Base-by-base conservation (phyloP, 495 filamentous ascomycete genomes). In the Saxophila tyrrhenica region DNA sequence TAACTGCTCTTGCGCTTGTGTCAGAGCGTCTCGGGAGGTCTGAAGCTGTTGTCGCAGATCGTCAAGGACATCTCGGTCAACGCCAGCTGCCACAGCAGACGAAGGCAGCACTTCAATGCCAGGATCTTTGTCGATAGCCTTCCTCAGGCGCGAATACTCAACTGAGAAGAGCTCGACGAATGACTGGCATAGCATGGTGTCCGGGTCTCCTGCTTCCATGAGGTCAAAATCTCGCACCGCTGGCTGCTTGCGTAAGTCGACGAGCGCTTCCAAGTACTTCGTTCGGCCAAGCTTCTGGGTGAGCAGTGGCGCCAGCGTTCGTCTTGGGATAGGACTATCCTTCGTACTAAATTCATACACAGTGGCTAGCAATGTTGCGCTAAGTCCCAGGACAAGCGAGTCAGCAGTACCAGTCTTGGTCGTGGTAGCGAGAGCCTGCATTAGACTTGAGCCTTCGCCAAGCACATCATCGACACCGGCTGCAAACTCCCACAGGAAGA, bases 271-370 rank as follows among this genome's bases (percentile, higher is more conserved):
- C 44, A 94, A 80, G 62, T 94, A 99, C 62, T 83, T 82, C 60
- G 95, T 89, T 57, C 91, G 79, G 23, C 89, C 87, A 62, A 97
- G 79, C 47, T 83, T 80, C 25, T 83, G 81, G 39, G 80, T 77
- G 41, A 99, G 75, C 47, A 96, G 78, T 35, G 85, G 81, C 62
- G 92, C 86, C 46, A 97, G 72, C 8, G 84, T 90, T 22, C 80
- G 78, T 49, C 92, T 82, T 10, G 91, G 79, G 52, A 97, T 81
- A 3, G 94, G 90, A 0, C 90, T 96, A 66, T 97, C 90, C 63
- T 94, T 95, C 10, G 90, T 95, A 19, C 90, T 96, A 61, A 97
- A 99, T 63, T 99, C 92, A 64, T 97, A 99, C 22, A 95, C 73
- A 29, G 94, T 85, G 32, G 90, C 94, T 3, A 95, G 72, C 2